These are phyloP conservation scores for Gleditsia sinensis DNA, from an alignment of 306 rosid species.

Conservation along the genomic window DNA sequence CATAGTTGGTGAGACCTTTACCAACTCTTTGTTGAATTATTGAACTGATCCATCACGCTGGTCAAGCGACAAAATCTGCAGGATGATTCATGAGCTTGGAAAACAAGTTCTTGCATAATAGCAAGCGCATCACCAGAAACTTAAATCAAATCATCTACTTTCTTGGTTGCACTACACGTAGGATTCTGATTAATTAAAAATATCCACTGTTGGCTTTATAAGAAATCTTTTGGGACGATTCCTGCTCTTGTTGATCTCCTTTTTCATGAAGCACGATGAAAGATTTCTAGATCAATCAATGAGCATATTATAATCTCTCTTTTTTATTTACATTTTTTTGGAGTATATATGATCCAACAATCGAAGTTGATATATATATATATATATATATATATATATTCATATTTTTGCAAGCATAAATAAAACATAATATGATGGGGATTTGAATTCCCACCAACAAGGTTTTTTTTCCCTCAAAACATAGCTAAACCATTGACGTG, in stretches of 20 bases:
- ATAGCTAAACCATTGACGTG: background rate
- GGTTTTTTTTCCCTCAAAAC: background rate
- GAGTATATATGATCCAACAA: background rate
- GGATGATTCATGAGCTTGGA: background rate
- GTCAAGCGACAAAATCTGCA: constrained; percentile 23
- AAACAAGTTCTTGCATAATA: background rate
- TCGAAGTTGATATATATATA: background rate
- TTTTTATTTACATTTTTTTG: no score
- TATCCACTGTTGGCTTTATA: background rate
- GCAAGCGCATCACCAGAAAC: constrained; percentile 10
- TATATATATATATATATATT: background rate
- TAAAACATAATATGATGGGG: background rate
- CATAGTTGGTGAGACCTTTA: background rate
- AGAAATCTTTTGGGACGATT: background rate
- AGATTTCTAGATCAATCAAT: background rate
- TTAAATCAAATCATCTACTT: background rate
- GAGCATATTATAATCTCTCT: background rate
- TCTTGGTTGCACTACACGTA: no score
- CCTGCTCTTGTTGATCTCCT: background rate
- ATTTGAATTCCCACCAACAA: background rate
- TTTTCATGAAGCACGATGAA: background rate
- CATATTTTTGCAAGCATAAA: background rate
- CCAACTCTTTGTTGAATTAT: constrained; percentile 8
- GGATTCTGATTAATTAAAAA: background rate
- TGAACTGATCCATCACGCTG: background rate